Conservation (phyloP, 192 early-diverging fungal species). For the Linnemannia zychae region DNA sequence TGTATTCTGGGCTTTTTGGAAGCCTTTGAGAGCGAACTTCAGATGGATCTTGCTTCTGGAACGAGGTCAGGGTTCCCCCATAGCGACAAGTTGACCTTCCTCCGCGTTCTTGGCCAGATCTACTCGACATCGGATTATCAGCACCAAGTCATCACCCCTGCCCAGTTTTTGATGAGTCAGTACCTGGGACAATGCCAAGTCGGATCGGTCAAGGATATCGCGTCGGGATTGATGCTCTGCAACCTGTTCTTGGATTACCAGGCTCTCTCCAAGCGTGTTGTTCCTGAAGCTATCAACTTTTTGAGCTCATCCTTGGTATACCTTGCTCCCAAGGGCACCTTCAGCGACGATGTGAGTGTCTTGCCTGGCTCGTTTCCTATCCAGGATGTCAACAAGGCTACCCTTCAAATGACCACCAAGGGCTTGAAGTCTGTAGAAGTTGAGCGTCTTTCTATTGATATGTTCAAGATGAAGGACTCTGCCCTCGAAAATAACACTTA, state of each 20-base stretch:
- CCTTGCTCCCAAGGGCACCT: constrained; percentile 60
- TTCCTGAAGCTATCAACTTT: constrained; percentile 83
- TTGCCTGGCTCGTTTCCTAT: constrained; percentile 65
- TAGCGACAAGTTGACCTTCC: constrained; percentile 71
- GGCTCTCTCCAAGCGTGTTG: constrained; percentile 76
- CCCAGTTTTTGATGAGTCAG: constrained; percentile 83
- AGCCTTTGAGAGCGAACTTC: constrained; percentile 65
- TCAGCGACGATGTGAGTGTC: constrained; percentile 17
- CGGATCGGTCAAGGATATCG: constrained; percentile 68
- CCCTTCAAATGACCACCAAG: constrained; percentile 57
- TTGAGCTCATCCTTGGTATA: constrained; percentile 57
- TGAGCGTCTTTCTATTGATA: constrained; percentile 35
- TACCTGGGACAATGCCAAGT: constrained; percentile 79
- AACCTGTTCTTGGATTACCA: constrained; percentile 76
- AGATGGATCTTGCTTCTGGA: constrained; percentile 38
- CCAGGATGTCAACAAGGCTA: constrained; percentile 21
- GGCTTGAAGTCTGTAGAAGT: constrained; percentile 27
- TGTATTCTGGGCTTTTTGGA: constrained; percentile 67
- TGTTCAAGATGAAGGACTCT: constrained; percentile 54
- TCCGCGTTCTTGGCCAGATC: constrained; percentile 79
- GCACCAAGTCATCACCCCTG: constrained; percentile 90
- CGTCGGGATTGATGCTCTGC: constrained; percentile 84
- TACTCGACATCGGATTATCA: constrained; percentile 95
- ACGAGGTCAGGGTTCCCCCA: constrained; percentile 59
- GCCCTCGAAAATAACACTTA: constrained; percentile 49